Evolutionary conservation across 495 filamentous ascomycete genomes (phyloP), one percentile per base, ranked within the genome.

Genomic region (Penicillium salamii): DNA sequence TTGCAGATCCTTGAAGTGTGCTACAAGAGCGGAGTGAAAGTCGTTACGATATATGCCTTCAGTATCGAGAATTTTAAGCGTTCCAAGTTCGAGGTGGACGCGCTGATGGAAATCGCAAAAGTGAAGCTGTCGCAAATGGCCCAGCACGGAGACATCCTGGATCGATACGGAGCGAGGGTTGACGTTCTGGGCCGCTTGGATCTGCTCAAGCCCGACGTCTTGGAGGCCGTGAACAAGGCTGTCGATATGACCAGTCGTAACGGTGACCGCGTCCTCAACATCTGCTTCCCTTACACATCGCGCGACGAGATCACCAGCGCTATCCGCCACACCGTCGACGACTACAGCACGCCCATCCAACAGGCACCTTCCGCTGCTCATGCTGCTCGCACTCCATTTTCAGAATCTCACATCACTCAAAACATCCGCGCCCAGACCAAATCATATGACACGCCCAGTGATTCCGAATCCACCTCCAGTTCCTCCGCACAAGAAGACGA

Each of bases 11-110:
- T 98, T 12, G 93, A 98, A 69, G 88, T 98, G 24, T 97, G 95
- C 77, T 98, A 97, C 73, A 93, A 95, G 62, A 89, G 86, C 49
- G 93, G 93, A 14, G 75, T 98, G 23, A 87, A 91, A 66, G 90
- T 95, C 3, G 93, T 98, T 12, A 97, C 93, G 0, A 88, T 98
- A 44, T 98, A 97, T 68, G 93, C 93, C 4, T 98, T 98, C 76
- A 93, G 88, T 58, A 95, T 97, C 64, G 93, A 97, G 69, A 98
- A 98, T 72, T 98, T 97, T 76, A 96, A 97, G 67, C 83, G 93
- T 5, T 91, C 90, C n/a, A 91, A 91, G 65, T 92, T 96, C 70
- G 93, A 98, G 66, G 95, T 98, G 26, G 91, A 96, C 66, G 90
- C 89, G 13, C 73, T 98, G 42, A 98, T 98, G 93, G 89, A 96